Evolutionary conservation across 2,329 filamentous ascomycete genomes (phyloP), one percentile per base, ranked within the genome.

Genomic region (Ophiostoma himal-ulmi): DNA sequence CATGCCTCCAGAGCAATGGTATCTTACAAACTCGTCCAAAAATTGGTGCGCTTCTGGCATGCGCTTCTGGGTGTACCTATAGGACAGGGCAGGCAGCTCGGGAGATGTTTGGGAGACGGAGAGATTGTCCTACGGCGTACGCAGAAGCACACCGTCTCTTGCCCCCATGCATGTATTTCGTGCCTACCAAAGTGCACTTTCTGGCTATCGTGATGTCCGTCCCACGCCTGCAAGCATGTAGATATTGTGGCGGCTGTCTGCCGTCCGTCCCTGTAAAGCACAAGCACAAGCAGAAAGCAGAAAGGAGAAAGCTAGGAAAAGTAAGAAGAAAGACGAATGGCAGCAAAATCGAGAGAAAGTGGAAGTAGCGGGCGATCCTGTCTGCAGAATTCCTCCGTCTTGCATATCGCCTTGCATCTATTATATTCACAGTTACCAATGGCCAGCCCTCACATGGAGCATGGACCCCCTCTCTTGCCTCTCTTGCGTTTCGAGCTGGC

Each of bases 61-160:
- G 57, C 57, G 57, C 22, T 62, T 34, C 30, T 20, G 60, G 22
- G 14, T 64, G 60, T 36, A 22, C 48, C n/a, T n/a, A 41, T 66
- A n/a, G 36, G 1, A 67, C 64, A 44, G n/a, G 37, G 26, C 64
- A 41, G 37, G 37, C 64, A 67, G 37, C 64, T 30, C 10, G n/a
- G 64, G 37, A 22, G 22, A 34, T 26, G 37, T 39, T 44, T 64
- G 60, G 36, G 64, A 30, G 22, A 30, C n/a, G 20, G 65, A 30
- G 54, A 64, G 30, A 65, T 64, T 68, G 69, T 70, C 65, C 66
- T 41, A 70, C 69, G 54, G 57, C 39, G 54, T 44, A 68, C 66
- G 34, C 69, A 36, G 30, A 67, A 66, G 65, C 65, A 67, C 62
- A 39, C 62, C 62, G 62, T 65, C 62, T 39, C 30, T 7, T n/a